Conservation (phyloP, 208 protist species). For the Trypanosoma vivax region DNA sequence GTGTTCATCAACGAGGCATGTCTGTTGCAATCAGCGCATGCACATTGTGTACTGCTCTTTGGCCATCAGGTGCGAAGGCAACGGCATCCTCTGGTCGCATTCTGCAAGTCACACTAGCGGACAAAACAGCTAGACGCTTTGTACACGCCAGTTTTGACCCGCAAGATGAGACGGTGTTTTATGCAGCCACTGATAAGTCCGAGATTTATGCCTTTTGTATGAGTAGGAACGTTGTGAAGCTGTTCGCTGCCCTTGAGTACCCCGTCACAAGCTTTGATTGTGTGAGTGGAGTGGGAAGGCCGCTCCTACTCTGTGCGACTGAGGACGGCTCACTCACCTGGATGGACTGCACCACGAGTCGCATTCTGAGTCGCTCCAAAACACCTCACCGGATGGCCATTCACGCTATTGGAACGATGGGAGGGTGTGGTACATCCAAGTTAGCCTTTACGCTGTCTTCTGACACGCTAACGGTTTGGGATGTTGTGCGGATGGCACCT, state of each 20-base stretch:
- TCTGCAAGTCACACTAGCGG: slow-evolving; percentile 10
- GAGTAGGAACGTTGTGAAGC: slow-evolving; percentile 12
- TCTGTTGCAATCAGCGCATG: slow-evolving; percentile 15
- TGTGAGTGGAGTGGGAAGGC: background rate
- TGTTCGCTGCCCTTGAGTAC: slow-evolving; percentile 13
- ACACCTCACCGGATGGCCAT: slow-evolving; percentile 10
- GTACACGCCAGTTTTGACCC: slow-evolving; percentile 18
- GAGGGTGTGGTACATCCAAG: background rate
- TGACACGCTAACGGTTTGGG: slow-evolving; percentile 19
- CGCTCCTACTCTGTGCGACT: slow-evolving; percentile 17
- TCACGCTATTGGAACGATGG: slow-evolving; percentile 1
- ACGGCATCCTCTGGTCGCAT: slow-evolving; percentile 11
- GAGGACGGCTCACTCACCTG: slow-evolving; percentile 12
- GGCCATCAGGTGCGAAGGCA: background rate
- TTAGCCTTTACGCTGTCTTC: slow-evolving; percentile 12
- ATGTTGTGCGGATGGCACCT: slow-evolving; percentile 12
- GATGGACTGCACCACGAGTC: slow-evolving; percentile 18
- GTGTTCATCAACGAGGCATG: slow-evolving; percentile 2
- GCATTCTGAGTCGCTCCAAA: slow-evolving; percentile 7
- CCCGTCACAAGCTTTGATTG: slow-evolving; percentile 12
- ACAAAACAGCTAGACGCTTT: slow-evolving; percentile 1
- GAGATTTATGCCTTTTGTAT: slow-evolving; percentile 17
- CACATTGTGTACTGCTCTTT: slow-evolving; percentile 7
- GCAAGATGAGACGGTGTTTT: slow-evolving; percentile 11
- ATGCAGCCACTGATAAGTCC: slow-evolving; percentile 7